Evolutionary conservation across 495 filamentous ascomycete species (phyloP).

Genomic region (Penicillium ochrochloron): DNA sequence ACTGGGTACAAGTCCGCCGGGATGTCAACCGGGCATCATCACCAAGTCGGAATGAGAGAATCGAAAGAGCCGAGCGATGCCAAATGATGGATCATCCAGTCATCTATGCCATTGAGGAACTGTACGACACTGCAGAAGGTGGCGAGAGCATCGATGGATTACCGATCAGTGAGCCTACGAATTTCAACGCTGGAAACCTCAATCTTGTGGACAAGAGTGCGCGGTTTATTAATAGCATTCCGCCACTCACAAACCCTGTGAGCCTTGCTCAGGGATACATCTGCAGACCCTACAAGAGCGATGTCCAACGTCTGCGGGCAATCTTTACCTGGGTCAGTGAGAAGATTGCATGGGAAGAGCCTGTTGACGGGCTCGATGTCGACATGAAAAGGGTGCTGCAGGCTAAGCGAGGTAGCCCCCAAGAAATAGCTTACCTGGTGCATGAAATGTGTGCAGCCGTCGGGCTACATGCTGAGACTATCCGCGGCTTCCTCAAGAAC

Average conservation of each 20-base stretch:
- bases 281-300: slow-evolving; percentile 92
- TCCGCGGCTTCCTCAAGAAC: slow-evolving; percentile 86
- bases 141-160: slow-evolving; percentile 87
- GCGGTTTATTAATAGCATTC: slow-evolving; percentile 86
- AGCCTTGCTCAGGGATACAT: slow-evolving; percentile 90
- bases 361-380: slow-evolving; percentile 73
- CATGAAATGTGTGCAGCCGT: slow-evolving; percentile 92
- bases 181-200: slow-evolving; percentile 80
- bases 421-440: slow-evolving; percentile 88
- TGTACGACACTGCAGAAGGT: slow-evolving; percentile 83
- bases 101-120: slow-evolving; percentile 83
- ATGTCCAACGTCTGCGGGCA: slow-evolving; percentile 87
- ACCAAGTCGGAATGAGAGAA: slow-evolving; percentile 82
- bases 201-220: slow-evolving; percentile 93
- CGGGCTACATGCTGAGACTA: slow-evolving; percentile 81
- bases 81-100: slow-evolving; percentile 93
- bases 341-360: slow-evolving; percentile 95
- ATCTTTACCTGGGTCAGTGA: slow-evolving; percentile 98
- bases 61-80: slow-evolving; percentile 86
- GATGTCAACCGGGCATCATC: slow-evolving; percentile 96
- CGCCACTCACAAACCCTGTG: slow-evolving; percentile 82
- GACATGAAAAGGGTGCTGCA: slow-evolving; percentile 85
- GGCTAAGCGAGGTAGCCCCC: slow-evolving; percentile 79
- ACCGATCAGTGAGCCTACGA: slow-evolving; percentile 78
- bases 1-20: slow-evolving; percentile 94